Evolutionary conservation across 164 flowering plant species (phyloP).

Genomic region (Vitis labrusca): DNA sequence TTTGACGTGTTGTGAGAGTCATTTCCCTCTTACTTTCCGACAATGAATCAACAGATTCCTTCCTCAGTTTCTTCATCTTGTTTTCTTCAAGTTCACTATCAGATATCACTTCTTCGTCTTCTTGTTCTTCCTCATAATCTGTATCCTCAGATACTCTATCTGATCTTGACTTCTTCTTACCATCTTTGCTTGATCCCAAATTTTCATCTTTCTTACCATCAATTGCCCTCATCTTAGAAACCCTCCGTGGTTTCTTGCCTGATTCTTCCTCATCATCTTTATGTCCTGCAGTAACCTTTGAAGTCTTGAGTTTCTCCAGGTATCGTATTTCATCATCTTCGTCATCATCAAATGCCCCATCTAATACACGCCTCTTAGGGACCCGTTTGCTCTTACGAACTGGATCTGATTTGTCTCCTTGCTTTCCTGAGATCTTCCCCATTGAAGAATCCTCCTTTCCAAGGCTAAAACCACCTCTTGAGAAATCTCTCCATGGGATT

Average conservation of each 20-base stretch:
- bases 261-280: constrained; percentile 56
- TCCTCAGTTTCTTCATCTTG: constrained; percentile 53
- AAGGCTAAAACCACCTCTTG: constrained; percentile 40
- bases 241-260: constrained; percentile 41
- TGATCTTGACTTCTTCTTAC: constrained; percentile 50
- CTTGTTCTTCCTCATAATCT: constrained; percentile 56
- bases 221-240: constrained; percentile 30
- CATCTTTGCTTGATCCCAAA: constrained; percentile 36
- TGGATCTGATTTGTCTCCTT: constrained; percentile 54
- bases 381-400: constrained; percentile 85
- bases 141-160: constrained; percentile 49
- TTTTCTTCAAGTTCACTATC: constrained; percentile 53
- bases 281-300: constrained; percentile 32
- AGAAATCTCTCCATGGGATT: constrained; percentile 77
- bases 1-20: constrained; percentile 81
- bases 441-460: constrained; percentile 42
- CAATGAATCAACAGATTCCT: constrained; percentile 51
- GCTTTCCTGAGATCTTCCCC: constrained; percentile 45
- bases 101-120: constrained; percentile 39
- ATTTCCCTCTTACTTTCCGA: constrained; percentile 69
- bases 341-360: constrained; percentile 64
- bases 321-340: constrained; percentile 91
- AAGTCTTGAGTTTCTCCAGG: constrained; percentile 69
- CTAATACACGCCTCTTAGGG: constrained; percentile 69
- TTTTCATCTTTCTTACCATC: constrained; percentile 22